These are phyloP conservation scores for Chimonanthus salicifolius DNA, from an alignment of 164 flowering plant species.

Conservation along the genomic window DNA sequence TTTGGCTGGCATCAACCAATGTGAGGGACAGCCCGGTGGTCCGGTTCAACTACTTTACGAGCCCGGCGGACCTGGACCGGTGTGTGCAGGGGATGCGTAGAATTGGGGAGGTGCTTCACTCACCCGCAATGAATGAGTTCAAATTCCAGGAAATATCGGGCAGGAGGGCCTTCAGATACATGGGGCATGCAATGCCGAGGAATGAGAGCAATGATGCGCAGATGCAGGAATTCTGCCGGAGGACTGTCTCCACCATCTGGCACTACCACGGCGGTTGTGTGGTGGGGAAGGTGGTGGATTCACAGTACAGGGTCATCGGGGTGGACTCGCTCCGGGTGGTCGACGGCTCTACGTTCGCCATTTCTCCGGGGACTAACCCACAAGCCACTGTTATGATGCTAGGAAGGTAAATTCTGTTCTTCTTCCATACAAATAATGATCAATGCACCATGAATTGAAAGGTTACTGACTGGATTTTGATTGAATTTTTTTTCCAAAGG, in stretches of 20 bases:
- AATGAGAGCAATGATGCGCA: slow-evolving; percentile 24
- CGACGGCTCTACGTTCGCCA: slow-evolving; percentile 66
- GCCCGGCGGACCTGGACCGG: slow-evolving; percentile 45
- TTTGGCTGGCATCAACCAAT: slow-evolving; percentile 63
- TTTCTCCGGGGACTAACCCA: slow-evolving; percentile 92
- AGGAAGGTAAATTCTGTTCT: slow-evolving; percentile 45
- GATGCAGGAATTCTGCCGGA: slow-evolving; percentile 67
- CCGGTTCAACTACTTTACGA: slow-evolving; percentile 75
- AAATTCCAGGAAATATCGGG: slow-evolving; percentile 45
- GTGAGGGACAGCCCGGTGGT: slow-evolving; percentile 60
- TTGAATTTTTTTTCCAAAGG: too few species aligned
- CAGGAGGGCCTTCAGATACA: slow-evolving; percentile 44
- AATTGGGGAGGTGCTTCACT: slow-evolving; percentile 47
- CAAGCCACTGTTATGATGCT: slow-evolving; percentile 92
- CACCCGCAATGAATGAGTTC: slow-evolving; percentile 53
- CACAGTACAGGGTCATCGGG: slow-evolving; percentile 45
- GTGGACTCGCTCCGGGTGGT: slow-evolving; percentile 55
- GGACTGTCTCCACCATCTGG: slow-evolving; percentile 91
- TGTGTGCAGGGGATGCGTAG: slow-evolving; percentile 64
- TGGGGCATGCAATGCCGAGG: slow-evolving; percentile 60
- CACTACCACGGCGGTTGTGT: slow-evolving; percentile 93
- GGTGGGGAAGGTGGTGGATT: slow-evolving; percentile 74
- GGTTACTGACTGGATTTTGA: too few species aligned
- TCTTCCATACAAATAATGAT: too few species aligned
- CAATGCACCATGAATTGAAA: too few species aligned